These are phyloP conservation scores for Boletales sp. DNA, from an alignment of 768 basidiomycete genomes.

Conservation along the genomic window DNA sequence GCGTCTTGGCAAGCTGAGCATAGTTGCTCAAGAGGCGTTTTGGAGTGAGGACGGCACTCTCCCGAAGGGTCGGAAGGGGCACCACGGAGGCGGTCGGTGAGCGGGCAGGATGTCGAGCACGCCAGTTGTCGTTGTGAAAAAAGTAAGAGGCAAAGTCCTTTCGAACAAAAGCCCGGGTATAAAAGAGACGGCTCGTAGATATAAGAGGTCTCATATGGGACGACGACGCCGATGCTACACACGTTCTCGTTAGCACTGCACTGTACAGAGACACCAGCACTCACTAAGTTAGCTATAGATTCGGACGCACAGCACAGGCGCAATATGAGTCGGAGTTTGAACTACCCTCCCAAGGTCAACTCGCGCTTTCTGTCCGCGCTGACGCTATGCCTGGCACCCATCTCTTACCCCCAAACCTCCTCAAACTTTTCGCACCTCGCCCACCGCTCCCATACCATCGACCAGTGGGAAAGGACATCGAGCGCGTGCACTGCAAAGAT, in stretches of 20 bases:
- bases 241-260: too few relatives aligned
- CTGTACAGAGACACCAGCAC: too few relatives aligned
- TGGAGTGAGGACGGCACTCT: slow-evolving; percentile 44
- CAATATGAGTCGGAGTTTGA: slow-evolving; percentile 27
- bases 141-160: slow-evolving; percentile 52
- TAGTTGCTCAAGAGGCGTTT: slow-evolving; percentile 62
- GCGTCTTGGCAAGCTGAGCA: slow-evolving; percentile 77
- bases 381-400: slow-evolving; percentile 65
- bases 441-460: slow-evolving; percentile 85
- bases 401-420: slow-evolving; percentile 89
- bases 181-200: too few relatives aligned
- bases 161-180: neutral
- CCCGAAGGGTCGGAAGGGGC: slow-evolving; percentile 30
- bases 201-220: too few relatives aligned
- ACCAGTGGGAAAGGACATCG: slow-evolving; percentile 80
- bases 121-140: slow-evolving; percentile 60
- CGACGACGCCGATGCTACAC: too few relatives aligned
- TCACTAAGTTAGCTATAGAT: too few relatives aligned
- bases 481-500: slow-evolving; percentile 64
- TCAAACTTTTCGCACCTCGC: slow-evolving; percentile 94
- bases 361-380: slow-evolving; percentile 7
- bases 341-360: slow-evolving; percentile 16
- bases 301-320: too few relatives aligned
- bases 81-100: slow-evolving; percentile 11
- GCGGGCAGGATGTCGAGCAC: slow-evolving; percentile 13